Conservation (phyloP, 495 filamentous ascomycete species). For the Clohesyomyces aquaticus region DNA sequence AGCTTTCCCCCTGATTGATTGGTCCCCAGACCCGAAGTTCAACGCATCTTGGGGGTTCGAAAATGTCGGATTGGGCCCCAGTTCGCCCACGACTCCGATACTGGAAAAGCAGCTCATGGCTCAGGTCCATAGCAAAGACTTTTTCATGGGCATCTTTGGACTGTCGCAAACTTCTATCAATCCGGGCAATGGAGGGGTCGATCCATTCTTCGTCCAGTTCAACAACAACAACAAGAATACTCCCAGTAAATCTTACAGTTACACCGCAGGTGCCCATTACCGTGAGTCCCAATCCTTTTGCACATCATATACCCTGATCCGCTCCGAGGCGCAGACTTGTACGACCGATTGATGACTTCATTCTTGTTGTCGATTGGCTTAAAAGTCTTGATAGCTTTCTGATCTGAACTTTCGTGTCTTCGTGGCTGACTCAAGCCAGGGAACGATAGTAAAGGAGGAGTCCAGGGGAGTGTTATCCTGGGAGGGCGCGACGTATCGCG, state of each 20-base stretch:
- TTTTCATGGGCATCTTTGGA: conserved; percentile 39
- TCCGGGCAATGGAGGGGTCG: not conserved
- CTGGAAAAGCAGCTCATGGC: conserved; percentile 17
- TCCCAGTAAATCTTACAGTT: conserved; percentile 35
- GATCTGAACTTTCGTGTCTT: no score
- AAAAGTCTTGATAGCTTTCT: no score
- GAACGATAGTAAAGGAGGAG: conserved; percentile 29
- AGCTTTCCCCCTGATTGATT: not conserved
- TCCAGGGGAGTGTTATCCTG: conserved; percentile 24
- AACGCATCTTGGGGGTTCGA: conserved; percentile 26
- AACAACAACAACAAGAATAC: not conserved
- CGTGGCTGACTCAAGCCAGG: conserved; percentile 14
- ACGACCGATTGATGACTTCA: not conserved
- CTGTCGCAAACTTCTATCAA: conserved; percentile 9
- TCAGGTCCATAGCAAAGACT: conserved; percentile 9
- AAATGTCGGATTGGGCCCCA: conserved; percentile 26
- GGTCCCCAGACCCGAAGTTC: conserved; percentile 2
- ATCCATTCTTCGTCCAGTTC: conserved; percentile 24
- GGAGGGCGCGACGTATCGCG: conserved; percentile 37
- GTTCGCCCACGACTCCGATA: not conserved
- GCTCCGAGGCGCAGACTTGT: not conserved
- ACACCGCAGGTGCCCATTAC: conserved; percentile 37
- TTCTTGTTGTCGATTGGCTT: not conserved
- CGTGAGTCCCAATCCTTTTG: conserved; percentile 26
- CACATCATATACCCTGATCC: conserved; percentile 2